Evolutionary conservation across 352 stramenopile species (phyloP), one percentile per base, ranked within the genome.

Genomic region (Phytophthora colocasiae): DNA sequence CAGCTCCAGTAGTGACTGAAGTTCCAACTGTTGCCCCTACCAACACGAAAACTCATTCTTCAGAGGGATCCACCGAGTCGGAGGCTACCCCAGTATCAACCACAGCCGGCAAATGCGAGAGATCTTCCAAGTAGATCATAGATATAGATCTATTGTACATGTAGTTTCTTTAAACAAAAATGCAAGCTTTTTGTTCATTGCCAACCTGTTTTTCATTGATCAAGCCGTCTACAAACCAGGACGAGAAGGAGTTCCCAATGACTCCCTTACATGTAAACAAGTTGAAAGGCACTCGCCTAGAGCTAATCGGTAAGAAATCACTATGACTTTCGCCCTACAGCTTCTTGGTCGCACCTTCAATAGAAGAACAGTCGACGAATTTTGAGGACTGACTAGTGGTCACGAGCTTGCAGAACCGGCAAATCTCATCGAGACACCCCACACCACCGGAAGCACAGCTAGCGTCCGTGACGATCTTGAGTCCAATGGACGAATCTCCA

Each of bases 291-390:
- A 41, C 50, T 67, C 54, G 17, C 36, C 43, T 51, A 49, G 41
- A 46, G 45, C 39, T 57, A 22, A 31, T 31, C 27, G 27, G 27
- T 31, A 59, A 45, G 15, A 43, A 44, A 47, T 46, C 53, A 63
- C 52, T 32, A 64, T 36, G 53, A 63, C 19, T 58, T 57, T 39
- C 41, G 47, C 34, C 62, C 47, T 66, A 71, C 63, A 58, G 45
- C 41, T 70, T 69, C 39, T 32, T 54, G 12, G 58, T 70, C 0
- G 53, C 49, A 9, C 55, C 45, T 22, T 46, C 26, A 55, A 63
- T 49, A 34, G 43, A 45, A 4, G 45, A 31, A 4, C 55, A 63
- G 6, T 44, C 24, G 32, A 54, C 32, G n/a, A 54, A 40, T 11
- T 22, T 51, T 10, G 19, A 40, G 15, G 46, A 55, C 12, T 47